Evolutionary conservation across 2,329 filamentous ascomycete genomes (phyloP).

Genomic region (Incumbomyces delicatus): DNA sequence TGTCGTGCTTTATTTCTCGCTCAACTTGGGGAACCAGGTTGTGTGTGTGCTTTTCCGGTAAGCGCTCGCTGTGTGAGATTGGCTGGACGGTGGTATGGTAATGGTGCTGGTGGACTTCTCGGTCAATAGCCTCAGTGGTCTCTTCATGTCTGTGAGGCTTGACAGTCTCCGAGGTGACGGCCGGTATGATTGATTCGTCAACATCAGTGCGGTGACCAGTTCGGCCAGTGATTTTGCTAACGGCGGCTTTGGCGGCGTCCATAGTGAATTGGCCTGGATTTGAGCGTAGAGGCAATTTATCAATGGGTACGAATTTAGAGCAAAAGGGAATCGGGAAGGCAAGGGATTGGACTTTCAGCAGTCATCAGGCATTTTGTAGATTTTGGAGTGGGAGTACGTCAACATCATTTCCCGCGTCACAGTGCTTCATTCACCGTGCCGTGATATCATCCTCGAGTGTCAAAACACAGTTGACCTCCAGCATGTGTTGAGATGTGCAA

Average conservation of each 20-base stretch:
- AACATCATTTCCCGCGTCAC: too few species aligned
- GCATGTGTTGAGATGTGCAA: too few species aligned
- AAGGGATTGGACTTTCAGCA: too few species aligned
- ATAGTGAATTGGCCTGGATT: constrained; percentile 34
- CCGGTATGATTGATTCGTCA: constrained; percentile 53
- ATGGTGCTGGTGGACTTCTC: constrained; percentile 62
- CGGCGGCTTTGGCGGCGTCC: constrained; percentile 56
- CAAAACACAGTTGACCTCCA: too few species aligned
- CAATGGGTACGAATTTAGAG: neutral
- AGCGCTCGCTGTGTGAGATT: constrained; percentile 44
- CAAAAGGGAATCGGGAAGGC: too few species aligned
- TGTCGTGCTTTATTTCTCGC: constrained; percentile 52
- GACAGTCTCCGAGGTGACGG: constrained; percentile 52
- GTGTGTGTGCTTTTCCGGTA: constrained; percentile 55
- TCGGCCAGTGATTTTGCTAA: constrained; percentile 51
- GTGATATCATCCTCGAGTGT: too few species aligned
- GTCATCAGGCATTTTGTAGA: too few species aligned
- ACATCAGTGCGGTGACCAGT: constrained; percentile 61
- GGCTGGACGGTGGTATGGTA: constrained; percentile 63
- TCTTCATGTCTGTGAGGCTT: constrained; percentile 53
- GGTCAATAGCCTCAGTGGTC: constrained; percentile 53
- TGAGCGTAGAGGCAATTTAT: neutral
- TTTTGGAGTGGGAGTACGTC: too few species aligned
- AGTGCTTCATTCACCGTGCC: too few species aligned
- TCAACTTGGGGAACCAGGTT: constrained; percentile 51